A percentile compares a stretch with the other conserved stretches of the same genome.
Conservation (phyloP, 192 early-diverging fungal species). For the Oehlia diaphana region DNA sequence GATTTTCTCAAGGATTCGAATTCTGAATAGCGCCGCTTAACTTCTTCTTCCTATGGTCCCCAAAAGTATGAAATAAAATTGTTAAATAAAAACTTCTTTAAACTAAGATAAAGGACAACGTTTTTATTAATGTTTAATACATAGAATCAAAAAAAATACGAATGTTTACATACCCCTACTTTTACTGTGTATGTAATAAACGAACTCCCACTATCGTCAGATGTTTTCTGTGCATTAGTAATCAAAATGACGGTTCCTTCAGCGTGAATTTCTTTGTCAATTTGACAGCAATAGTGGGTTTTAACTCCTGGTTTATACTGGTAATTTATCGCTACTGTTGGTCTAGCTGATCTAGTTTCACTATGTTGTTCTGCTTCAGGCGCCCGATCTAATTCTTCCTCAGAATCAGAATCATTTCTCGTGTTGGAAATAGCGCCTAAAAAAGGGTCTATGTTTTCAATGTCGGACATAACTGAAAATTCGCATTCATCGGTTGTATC, state of each 20-base stretch:
- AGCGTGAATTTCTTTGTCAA: neutral
- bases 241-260: neutral
- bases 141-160: neutral
- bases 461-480: neutral
- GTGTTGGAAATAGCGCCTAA: neutral
- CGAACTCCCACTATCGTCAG: conserved; percentile 31
- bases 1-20: conserved; percentile 88
- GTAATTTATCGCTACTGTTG: neutral
- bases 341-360: neutral
- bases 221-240: conserved; percentile 26
- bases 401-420: conserved; percentile 5
- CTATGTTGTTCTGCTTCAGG: neutral
- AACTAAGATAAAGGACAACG: neutral
- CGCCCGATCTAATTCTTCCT: neutral
- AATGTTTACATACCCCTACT: conserved; percentile 42
- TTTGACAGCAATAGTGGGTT: conserved; percentile 23
- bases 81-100: neutral
- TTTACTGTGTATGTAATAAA: conserved; percentile 59
- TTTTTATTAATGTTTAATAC: too few species aligned
- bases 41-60: conserved; percentile 56
- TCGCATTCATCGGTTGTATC: too few species aligned
- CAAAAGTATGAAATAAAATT: neutral
- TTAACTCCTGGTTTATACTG: neutral
- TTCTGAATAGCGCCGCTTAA: conserved; percentile 91
- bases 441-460: conserved; percentile 6